phyloP scores from a whole-genome alignment of 148 eudicot genomes.

The Heliamphora exappendiculata region DNA sequence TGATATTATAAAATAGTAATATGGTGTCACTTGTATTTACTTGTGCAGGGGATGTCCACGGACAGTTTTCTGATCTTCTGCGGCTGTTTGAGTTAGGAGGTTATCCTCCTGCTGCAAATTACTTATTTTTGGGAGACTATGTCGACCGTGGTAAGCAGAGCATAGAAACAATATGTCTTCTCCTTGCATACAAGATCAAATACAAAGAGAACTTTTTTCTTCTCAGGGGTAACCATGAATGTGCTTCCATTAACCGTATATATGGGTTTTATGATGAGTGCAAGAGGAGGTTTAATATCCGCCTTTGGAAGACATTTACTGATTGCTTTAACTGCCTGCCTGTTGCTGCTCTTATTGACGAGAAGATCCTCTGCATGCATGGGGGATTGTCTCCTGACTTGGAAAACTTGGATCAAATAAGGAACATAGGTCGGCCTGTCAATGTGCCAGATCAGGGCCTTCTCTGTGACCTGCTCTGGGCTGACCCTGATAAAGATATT shows the following conservation, averaged over 20 bases:
- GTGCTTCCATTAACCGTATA: constrained; percentile 1
- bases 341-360: neutral
- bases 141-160: neutral
- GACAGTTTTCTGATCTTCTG: neutral
- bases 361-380: constrained; percentile 2
- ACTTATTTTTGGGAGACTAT: neutral
- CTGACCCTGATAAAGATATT: neutral
- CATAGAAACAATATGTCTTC: neutral
- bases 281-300: constrained; percentile 1
- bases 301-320: neutral
- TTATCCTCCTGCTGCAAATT: neutral
- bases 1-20: neutral
- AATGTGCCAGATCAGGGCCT: constrained; percentile 1
- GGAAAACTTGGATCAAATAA: neutral
- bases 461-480: neutral
- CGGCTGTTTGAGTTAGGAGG: neutral
- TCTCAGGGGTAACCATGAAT: neutral
- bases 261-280: constrained; percentile 5
- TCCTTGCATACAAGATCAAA: neutral
- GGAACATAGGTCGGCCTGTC: neutral
- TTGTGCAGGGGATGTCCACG: neutral
- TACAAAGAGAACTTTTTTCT: neutral
- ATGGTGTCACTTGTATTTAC: neutral
- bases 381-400: neutral
- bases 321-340: neutral